Evolutionary conservation across 768 basidiomycete species (phyloP), one percentile per base, ranked within the genome.

Genomic region (Termitomyces sp.): DNA sequence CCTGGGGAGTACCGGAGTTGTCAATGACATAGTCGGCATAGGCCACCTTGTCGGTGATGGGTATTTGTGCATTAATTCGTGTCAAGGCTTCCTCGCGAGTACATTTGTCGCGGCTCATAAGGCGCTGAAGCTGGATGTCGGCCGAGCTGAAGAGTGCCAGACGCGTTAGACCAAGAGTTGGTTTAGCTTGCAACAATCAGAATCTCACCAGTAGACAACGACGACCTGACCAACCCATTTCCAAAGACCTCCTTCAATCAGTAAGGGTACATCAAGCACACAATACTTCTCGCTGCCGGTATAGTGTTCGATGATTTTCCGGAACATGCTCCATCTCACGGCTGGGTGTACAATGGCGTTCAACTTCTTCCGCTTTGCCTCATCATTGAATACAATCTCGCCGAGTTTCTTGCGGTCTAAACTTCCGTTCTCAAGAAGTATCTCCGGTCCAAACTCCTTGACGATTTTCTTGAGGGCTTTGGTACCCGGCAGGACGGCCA

Each of bases 341-440:
- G 91, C 89, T 5, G 97, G 96, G 68, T 99, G 97, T 6, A 95
- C 84, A 63, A 98, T 95, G 7, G 74, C 69, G 64, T 98, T 98
- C 58, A 98, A 73, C 68, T 79, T 78, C 66, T 79, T 83, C 53
- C 95, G 78, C 72, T 91, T 85, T 14, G 64, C 71, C 43, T 83
- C 82, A 66, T 95, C 89, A 22, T 81, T 83, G 76, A 98, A 99
- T 44, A 99, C 82, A 60, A 97, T 85, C 20, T 76, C 74, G 4
- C 96, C 95, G 13, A 98, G 82, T 59, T 86, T 87, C 68, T 87
- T 84, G 60, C 97, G 80, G 73, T 99, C 84, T 39, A 99, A 80
- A 9, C 80, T 74, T 8, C 92, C 94, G 65, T 91, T 83, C 4
- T 80, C 64, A 1, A 77, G 74, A 9, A 97, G 77, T 1, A 98